Percentiles rank a stretch among this genome's conserved stretches.
phyloP scores from a whole-genome alignment of 345 rosid species.

The Melaleuca alternifolia region DNA sequence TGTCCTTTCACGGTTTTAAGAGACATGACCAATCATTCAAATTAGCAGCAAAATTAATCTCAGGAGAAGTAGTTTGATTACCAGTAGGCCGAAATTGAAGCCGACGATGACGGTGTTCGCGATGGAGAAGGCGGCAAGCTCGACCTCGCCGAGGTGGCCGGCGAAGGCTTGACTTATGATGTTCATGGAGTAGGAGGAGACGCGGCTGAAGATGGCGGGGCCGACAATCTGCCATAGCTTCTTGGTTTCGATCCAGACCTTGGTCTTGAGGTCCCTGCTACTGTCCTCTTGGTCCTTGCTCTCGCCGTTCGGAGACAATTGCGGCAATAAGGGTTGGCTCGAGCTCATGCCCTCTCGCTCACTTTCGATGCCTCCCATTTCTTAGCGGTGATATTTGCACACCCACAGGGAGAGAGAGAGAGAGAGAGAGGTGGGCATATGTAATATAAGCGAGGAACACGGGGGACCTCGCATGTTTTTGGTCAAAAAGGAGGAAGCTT shows the following conservation, averaged over 20 bases:
- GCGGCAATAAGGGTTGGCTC: not conserved
- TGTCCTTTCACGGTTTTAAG: not conserved
- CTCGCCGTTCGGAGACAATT: not conserved
- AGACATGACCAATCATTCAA: not conserved
- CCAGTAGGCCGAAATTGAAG: slow-evolving; percentile 18
- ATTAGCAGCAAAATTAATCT: not conserved
- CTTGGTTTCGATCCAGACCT: slow-evolving; percentile 35
- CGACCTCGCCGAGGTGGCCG: slow-evolving; percentile 35
- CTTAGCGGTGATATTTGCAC: not conserved
- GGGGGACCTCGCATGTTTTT: too few relatives aligned
- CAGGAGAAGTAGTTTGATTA: not conserved
- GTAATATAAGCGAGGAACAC: not conserved
- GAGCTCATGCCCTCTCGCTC: not conserved
- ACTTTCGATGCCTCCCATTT: not conserved
- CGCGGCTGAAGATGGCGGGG: slow-evolving; percentile 31
- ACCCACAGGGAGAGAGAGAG: too few relatives aligned
- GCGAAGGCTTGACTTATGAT: slow-evolving; percentile 31
- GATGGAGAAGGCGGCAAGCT: slow-evolving; percentile 35
- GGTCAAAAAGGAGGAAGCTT: too few relatives aligned
- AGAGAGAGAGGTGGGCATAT: not conserved
- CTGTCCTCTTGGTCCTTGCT: not conserved
- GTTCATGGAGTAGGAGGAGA: slow-evolving; percentile 27
- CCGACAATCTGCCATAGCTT: slow-evolving; percentile 33
- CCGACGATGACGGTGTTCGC: slow-evolving; percentile 31
- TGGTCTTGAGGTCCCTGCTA: not conserved